Percentiles rank a stretch among this genome's conserved stretches.
These are phyloP conservation scores for Clausena lansium DNA, from an alignment of 345 rosid genomes.

Conservation along the genomic window DNA sequence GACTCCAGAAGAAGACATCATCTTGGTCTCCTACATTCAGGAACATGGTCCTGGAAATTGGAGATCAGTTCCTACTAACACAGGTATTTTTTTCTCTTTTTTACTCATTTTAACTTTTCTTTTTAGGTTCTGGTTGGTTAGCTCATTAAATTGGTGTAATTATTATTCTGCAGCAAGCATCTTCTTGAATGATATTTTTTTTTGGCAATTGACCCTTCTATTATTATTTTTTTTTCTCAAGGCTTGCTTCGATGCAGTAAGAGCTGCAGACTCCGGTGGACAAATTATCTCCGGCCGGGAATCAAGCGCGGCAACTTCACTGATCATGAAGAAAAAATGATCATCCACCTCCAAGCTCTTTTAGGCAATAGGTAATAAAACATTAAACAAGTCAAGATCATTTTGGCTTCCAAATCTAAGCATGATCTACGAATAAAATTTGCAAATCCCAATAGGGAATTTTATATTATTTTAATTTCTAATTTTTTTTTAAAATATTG, in stretches of 20 bases:
- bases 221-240: slow-evolving; percentile 11
- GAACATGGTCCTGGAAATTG: slow-evolving; percentile 96
- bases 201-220: no score
- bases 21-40: slow-evolving; percentile 82
- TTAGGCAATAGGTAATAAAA: slow-evolving; percentile 75
- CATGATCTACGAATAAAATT: background rate
- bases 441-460: background rate
- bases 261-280: slow-evolving; percentile 98
- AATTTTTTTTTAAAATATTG: no score
- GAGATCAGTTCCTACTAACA: slow-evolving; percentile 81
- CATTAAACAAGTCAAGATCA: no score
- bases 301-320: slow-evolving; percentile 91
- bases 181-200: background rate
- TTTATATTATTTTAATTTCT: background rate
- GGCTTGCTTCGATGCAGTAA: slow-evolving; percentile 97
- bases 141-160: slow-evolving; percentile 44
- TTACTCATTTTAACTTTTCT: slow-evolving; percentile 1
- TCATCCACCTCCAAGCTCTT: slow-evolving; percentile 96
- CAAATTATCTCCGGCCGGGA: slow-evolving; percentile 93
- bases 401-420: background rate
- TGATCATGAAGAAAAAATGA: slow-evolving; percentile 85
- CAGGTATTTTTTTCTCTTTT: slow-evolving; percentile 47
- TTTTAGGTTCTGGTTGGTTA: slow-evolving; percentile 39
- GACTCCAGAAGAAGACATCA: slow-evolving; percentile 98
- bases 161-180: slow-evolving; percentile 13